Percentiles rank a stretch among this genome's conserved stretches.
phyloP scores from a whole-genome alignment of 345 rosid genomes.

The Melaleuca alternifolia region DNA sequence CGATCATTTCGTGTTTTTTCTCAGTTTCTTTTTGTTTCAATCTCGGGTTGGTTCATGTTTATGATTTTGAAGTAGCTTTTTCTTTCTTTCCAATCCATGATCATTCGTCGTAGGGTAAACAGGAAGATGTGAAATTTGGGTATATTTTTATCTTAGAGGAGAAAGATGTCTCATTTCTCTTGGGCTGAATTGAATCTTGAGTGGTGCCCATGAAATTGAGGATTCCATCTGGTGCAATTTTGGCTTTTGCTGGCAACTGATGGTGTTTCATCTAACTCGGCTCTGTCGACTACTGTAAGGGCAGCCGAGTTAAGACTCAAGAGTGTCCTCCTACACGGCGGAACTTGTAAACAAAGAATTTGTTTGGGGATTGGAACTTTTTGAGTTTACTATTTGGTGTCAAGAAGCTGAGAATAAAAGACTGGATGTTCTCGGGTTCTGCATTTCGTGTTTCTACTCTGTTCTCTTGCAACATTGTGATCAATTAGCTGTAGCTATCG shows the following conservation, averaged over 20 bases:
- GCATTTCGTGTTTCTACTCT: neutral
- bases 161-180: neutral
- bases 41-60: neutral
- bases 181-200: neutral
- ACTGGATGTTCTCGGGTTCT: neutral
- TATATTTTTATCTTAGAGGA: no score
- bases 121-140: neutral
- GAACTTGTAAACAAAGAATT: neutral
- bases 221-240: neutral
- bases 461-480: neutral
- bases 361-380: neutral
- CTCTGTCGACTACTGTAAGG: rapidly evolving
- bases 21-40: neutral
- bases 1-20: neutral
- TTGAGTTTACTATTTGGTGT: neutral
- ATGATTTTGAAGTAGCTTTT: neutral
- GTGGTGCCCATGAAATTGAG: neutral
- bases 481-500: neutral
- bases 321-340: rapidly evolving
- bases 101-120: neutral
- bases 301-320: neutral
- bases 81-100: neutral
- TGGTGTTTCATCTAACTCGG: neutral
- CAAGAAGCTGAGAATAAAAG: neutral
- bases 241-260: neutral